Base-by-base conservation (phyloP, 1,139 yeast species). In the Kazachstania sp. region DNA sequence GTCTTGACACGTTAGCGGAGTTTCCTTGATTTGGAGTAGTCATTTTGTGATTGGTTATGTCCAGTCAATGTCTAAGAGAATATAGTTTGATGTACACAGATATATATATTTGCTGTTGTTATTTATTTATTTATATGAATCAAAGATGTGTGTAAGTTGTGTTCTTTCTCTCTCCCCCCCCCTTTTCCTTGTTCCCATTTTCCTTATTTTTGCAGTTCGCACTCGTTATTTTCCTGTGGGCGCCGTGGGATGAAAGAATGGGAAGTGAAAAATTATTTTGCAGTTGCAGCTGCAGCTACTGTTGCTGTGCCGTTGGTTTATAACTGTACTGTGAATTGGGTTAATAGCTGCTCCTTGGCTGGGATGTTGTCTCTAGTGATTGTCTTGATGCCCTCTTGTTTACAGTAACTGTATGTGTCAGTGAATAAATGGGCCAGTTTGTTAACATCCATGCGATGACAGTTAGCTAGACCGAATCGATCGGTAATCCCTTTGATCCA, bases 1-100 rank as follows among this genome's bases (percentile, higher is more conserved):
- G 83, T 51, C 88, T 71, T 4, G 62, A 48, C 13, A 32, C 37
- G 18, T 40, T 40, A 31, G 42, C 23, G 37, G 43, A 40, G 41
- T 38, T 38, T 6, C 43, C 43, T 28, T 40, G 43, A 19, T 26
- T 40, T 9, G 41, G 41, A 18, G 41, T 38, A 30, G n/a, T 23
- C 23, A 38, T 18, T 48, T 49, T 41, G n/a, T 13, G 29, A 16
- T 13, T 23, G 19, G 37, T 37, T n/a, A 20, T 20, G 47, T 29
- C n/a, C n/a, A 47, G 48, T 41, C 46, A 46, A n/a, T 16, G 28
- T 32, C 13, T 36, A 12, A 26, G n/a, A 18, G 12, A 5, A 7
- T n/a, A 12, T 31, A 13, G 34, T 11, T 8, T 5, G 5, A 5
- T 31, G 12, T 13, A 16, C n/a, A 31, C 34, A 31, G n/a, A 31